Evolutionary conservation across 106 monocot genomes (phyloP), one percentile per base, ranked within the genome.

Genomic region (Dioscorea alata): DNA sequence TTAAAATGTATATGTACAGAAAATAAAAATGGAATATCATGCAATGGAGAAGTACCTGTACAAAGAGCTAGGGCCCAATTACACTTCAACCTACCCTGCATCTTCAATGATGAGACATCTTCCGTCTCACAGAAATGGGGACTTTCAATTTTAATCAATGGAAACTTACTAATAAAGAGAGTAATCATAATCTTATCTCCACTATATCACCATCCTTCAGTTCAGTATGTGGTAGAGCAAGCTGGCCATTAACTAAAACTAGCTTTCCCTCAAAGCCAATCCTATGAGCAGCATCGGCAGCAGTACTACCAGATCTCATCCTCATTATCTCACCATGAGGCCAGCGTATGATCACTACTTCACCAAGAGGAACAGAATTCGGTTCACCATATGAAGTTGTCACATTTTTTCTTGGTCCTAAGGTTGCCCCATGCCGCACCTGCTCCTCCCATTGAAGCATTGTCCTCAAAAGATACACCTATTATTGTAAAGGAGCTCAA

Each of bases 361-460:
- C 96, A 24, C 76, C 72, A 12, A 82, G 80, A 59, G 28, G 50
- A 17, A 66, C 67, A 25, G 73, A 50, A 51, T 52, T 56, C 17
- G 57, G 68, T 54, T 21, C 65, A 32, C 54, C 50, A 16, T 66
- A 57, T 10, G 67, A 52, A 13, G 15, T 65, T 49, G n/a, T 16
- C 15, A 48, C 56, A 24, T 18, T 32, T 17, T 71, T 75, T 49
- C 20, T 58, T 67, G 66, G 74, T 16, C 68, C 63, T 0, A 66
- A 7, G 22, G 79, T 59, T 63, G 64, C 73, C 20, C 82, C 80
- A 28, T 76, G 74, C 23, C 78, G 59, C 18, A 91, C 92, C 49
- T 84, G 78, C 71, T 92, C 86, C 74, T 96, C 96, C 96, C 96
- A 96, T 59, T 89, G 88, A 78, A 96, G 91, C 95, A 96, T 92